These are phyloP conservation scores for Amanita inopinata DNA, from an alignment of 768 basidiomycete genomes.

Conservation along the genomic window DNA sequence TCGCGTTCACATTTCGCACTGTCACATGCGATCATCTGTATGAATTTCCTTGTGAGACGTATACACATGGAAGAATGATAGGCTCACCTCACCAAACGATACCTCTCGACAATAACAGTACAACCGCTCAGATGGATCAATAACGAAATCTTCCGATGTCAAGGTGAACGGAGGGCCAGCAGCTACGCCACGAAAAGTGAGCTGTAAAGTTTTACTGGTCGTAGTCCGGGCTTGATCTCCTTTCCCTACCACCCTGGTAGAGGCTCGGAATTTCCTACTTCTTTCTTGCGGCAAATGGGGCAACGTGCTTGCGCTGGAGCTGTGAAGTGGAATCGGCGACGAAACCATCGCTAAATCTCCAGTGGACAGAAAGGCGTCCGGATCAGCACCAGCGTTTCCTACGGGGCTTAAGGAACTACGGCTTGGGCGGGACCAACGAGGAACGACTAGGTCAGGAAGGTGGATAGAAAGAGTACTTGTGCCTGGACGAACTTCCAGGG, in stretches of 20 bases:
- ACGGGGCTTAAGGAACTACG: conserved; percentile 17
- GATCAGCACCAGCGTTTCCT: conserved; percentile 6
- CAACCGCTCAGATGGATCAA: conserved; percentile 41
- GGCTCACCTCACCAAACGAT: conserved; percentile 69
- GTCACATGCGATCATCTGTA: conserved; percentile 85
- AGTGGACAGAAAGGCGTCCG: neutral
- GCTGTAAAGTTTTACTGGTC: neutral
- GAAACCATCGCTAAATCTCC: neutral
- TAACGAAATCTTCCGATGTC: conserved; percentile 9
- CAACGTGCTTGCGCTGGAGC: too few relatives aligned
- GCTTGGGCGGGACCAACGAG: conserved; percentile 38
- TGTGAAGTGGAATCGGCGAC: neutral
- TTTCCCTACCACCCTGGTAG: too few relatives aligned
- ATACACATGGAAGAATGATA: conserved; percentile 5
- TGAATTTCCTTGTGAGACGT: conserved; percentile 6
- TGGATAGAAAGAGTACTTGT: conserved; percentile 34
- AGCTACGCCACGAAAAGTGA: conserved; percentile 4
- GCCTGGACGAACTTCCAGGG: conserved; percentile 26
- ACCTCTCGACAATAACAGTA: conserved; percentile 81
- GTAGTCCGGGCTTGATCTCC: neutral
- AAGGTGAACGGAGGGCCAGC: conserved; percentile 5
- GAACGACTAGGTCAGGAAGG: conserved; percentile 53
- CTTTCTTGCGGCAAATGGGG: too few relatives aligned
- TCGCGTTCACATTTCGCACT: conserved; percentile 57
- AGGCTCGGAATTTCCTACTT: too few relatives aligned